Conservation (phyloP, 352 stramenopile genomes). For the Pythium chondricola region DNA sequence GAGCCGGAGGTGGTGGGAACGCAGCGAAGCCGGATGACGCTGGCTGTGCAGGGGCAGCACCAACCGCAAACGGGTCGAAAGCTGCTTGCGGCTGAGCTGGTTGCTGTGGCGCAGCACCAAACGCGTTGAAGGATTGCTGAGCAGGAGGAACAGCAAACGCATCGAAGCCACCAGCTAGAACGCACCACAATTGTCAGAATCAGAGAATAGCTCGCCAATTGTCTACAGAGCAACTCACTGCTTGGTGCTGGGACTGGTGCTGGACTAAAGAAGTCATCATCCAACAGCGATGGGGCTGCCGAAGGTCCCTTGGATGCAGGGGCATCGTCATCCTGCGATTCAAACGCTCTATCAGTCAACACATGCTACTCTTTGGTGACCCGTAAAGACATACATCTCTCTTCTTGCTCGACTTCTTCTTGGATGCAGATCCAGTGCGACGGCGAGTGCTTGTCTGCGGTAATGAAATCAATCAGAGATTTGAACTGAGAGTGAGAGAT, state of each 20-base stretch:
- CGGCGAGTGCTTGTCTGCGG: conserved; percentile 28
- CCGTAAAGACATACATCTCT: conserved; percentile 65
- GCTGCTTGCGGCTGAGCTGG: conserved; percentile 30
- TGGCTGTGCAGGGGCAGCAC: conserved; percentile 20
- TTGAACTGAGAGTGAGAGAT: background rate
- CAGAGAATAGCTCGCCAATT: too few species aligned
- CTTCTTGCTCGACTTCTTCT: conserved; percentile 67
- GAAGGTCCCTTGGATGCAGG: conserved; percentile 50
- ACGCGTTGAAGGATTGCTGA: conserved; percentile 44
- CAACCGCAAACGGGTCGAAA: conserved; percentile 67
- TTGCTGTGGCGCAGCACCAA: conserved; percentile 30
- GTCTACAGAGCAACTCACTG: too few species aligned
- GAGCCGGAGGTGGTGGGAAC: conserved; percentile 26
- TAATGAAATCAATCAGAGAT: too few species aligned
- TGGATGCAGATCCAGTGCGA: conserved; percentile 37
- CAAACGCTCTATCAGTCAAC: background rate
- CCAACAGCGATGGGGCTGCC: conserved; percentile 58
- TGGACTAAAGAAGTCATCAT: conserved; percentile 69
- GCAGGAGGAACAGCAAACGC: conserved; percentile 48
- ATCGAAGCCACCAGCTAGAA: conserved; percentile 46
- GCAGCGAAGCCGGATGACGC: conserved; percentile 28
- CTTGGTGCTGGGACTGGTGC: conserved; percentile 24
- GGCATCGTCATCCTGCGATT: conserved; percentile 28
- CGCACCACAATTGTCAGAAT: too few species aligned
- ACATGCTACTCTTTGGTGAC: background rate